These are phyloP conservation scores for Dryadomyces quercus-mongolicae DNA, from an alignment of 2,329 filamentous ascomycete genomes.

Conservation along the genomic window DNA sequence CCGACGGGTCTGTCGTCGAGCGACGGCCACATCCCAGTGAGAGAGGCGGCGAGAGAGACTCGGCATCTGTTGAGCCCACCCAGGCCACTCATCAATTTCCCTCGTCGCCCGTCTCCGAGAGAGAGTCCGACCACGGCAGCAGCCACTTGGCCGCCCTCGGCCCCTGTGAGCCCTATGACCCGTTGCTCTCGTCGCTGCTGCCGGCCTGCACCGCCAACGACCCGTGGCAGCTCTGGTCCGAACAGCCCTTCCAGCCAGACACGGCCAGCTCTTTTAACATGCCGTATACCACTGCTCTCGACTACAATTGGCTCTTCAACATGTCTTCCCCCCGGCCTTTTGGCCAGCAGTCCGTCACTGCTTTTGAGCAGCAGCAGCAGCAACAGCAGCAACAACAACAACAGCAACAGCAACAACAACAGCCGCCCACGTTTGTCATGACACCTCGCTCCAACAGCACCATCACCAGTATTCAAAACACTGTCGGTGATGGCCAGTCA, in stretches of 20 bases:
- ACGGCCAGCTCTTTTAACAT: slow-evolving; percentile 13
- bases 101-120: slow-evolving; percentile 6
- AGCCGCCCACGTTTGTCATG: background rate
- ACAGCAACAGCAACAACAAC: background rate
- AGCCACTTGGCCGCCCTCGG: background rate
- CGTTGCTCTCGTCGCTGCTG: background rate
- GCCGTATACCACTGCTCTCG: slow-evolving; percentile 10
- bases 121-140: background rate
- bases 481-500: background rate
- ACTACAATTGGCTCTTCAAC: slow-evolving; percentile 13
- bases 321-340: background rate
- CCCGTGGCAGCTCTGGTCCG: slow-evolving; percentile 1
- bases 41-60: background rate
- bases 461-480: background rate
- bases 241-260: slow-evolving; percentile 10
- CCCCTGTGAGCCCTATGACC: background rate
- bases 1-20: slow-evolving; percentile 8
- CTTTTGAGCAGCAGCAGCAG: background rate
- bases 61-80: background rate
- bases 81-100: background rate
- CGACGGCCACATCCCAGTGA: background rate
- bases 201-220: background rate
- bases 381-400: background rate
- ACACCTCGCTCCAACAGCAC: background rate
- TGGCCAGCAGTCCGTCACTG: no score